Base-by-base conservation (phyloP, 306 rosid species). In the Citrullus colocynthis region DNA sequence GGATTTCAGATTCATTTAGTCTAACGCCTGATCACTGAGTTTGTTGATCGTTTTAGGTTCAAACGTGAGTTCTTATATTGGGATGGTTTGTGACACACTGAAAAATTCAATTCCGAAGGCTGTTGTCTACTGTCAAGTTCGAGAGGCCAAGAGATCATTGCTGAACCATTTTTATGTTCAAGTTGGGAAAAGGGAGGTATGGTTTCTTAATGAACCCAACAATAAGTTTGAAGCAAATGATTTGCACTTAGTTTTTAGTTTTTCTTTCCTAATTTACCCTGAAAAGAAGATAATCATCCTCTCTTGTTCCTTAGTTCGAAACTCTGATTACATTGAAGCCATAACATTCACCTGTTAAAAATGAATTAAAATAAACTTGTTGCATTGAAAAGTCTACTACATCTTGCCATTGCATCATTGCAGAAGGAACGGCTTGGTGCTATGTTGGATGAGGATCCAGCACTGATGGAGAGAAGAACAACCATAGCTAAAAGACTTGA, bases 91-190 rank as follows among this genome's bases (percentile, higher is more conserved):
- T 60, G 99, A 92, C 39, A 89, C 93, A 1, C 89, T 96, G 52
- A 92, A 88, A 81, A 85, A 87, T 89, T 88, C 99, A 15, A 84
- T 96, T 83, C 99, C 99, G 9, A 96, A 96, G 90, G 98, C 99
- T 30, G 98, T 96, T 72, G 99, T 96, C 72, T 84, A 91, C 85
- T 96, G 99, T 84, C 99, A 96, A 96, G 98, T 96, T 79, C 91
- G 99, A 84, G 99, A 96, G 89, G 99, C 99, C 37, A 96, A 90
- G 88, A 91, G 97, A 85, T 91, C 97, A 41, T 83, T 96, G 78
- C 90, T 96, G 32, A 92, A 88, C 91, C 80, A 78, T 76, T 96
- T 91, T 17, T 96, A 96, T 60, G 80, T 90, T 81, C 96, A 87
- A 75, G 87, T 96, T 76, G 99, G 99, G 66, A 89, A 84, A 80